These are phyloP conservation scores for Excoecaria agallocha DNA, from an alignment of 345 rosid genomes.

Conservation along the genomic window DNA sequence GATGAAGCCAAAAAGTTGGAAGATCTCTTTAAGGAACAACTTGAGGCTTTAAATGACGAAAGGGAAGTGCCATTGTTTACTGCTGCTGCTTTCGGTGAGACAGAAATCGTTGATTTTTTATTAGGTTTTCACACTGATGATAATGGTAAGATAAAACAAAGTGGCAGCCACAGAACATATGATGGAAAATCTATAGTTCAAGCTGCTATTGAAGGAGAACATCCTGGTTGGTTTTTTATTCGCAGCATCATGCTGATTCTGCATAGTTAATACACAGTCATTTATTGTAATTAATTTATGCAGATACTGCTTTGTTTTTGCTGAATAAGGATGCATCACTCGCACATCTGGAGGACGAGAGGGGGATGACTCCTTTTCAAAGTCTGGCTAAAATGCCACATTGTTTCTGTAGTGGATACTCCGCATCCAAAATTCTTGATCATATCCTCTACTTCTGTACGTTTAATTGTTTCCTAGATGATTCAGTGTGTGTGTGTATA, in stretches of 20 bases:
- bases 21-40: too few species aligned
- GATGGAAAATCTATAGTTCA: slow-evolving; percentile 32
- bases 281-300: not conserved
- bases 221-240: slow-evolving; percentile 20
- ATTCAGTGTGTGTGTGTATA: too few species aligned
- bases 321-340: not conserved
- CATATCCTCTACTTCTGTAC: slow-evolving; percentile 15
- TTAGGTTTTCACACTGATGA: too few species aligned
- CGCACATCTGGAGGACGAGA: not conserved
- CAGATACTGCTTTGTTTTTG: slow-evolving; percentile 27
- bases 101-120: not conserved
- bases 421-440: not conserved
- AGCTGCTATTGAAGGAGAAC: slow-evolving; percentile 26
- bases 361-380: slow-evolving; percentile 23
- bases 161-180: not conserved
- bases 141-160: not conserved
- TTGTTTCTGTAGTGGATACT: slow-evolving; percentile 27
- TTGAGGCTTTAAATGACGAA: too few species aligned
- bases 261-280: too few species aligned
- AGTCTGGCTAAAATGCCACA: slow-evolving; percentile 22
- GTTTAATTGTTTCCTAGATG: not conserved
- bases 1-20: too few species aligned
- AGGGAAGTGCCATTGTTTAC: not conserved
- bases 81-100: slow-evolving; percentile 11
- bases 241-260: too few species aligned